Evolutionary conservation across 2,329 filamentous ascomycete genomes (phyloP).

Genomic region (Fusarium incarnatum): DNA sequence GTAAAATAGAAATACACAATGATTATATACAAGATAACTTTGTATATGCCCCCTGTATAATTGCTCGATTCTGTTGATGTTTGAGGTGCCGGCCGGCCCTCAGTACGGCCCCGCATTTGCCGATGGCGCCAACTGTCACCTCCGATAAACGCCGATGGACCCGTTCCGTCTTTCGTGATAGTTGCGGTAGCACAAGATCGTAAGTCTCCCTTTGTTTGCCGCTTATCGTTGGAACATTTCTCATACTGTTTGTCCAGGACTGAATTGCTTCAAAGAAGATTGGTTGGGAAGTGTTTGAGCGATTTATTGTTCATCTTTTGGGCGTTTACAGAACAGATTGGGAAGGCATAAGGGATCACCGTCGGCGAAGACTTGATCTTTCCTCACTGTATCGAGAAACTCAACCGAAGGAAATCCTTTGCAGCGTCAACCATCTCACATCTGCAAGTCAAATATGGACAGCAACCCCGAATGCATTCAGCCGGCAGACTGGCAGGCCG

Average conservation of each 20-base stretch:
- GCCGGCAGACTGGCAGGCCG: slow-evolving; percentile 48
- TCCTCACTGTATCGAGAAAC: background rate
- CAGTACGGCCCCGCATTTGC: slow-evolving; percentile 16
- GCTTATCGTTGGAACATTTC: background rate
- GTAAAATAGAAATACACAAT: slow-evolving; percentile 8
- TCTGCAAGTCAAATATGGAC: slow-evolving; percentile 30
- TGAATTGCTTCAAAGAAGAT: background rate
- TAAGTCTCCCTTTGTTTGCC: background rate
- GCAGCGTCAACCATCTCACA: background rate
- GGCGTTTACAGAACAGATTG: slow-evolving; percentile 10
- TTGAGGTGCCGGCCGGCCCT: slow-evolving; percentile 4
- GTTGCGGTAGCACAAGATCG: background rate
- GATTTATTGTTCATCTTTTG: slow-evolving; percentile 30
- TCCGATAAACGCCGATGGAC: slow-evolving; percentile 11
- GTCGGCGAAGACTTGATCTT: background rate
- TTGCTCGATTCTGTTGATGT: background rate
- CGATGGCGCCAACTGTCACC: slow-evolving; percentile 19
- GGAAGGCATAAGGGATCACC: background rate
- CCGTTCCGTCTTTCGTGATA: slow-evolving; percentile 6
- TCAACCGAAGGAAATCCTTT: background rate
- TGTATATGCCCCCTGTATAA: background rate
- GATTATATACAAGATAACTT: background rate
- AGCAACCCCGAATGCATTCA: slow-evolving; percentile 52
- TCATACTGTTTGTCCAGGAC: background rate
- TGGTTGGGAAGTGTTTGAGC: slow-evolving; percentile 17